Percentiles rank a stretch among this genome's conserved stretches.
phyloP scores from a whole-genome alignment of 2,329 filamentous ascomycete species.

The Metarhizium album region DNA sequence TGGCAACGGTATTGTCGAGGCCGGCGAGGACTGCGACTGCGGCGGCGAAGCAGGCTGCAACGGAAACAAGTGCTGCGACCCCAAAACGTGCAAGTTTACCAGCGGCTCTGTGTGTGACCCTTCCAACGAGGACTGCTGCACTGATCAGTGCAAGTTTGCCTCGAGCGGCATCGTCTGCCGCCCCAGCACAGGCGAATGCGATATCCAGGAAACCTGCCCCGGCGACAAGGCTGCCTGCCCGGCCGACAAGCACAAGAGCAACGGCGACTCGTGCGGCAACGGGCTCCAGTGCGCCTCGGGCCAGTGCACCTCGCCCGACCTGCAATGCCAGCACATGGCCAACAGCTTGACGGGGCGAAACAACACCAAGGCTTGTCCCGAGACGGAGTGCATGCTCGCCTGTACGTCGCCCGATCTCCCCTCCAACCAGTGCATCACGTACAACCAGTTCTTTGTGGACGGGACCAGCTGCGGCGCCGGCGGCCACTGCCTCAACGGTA shows the following conservation, averaged over 20 bases:
- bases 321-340: conserved; percentile 80
- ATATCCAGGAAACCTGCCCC: conserved; percentile 73
- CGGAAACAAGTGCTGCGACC: conserved; percentile 71
- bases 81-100: conserved; percentile 78
- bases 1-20: conserved; percentile 93
- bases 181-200: conserved; percentile 66
- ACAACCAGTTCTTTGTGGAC: conserved; percentile 89
- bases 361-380: conserved; percentile 66
- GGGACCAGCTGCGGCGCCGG: conserved; percentile 76
- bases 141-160: conserved; percentile 53
- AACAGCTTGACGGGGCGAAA: conserved; percentile 63
- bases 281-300: conserved; percentile 76
- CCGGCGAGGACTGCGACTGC: conserved; percentile 92
- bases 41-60: conserved; percentile 65
- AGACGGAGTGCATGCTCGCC: conserved; percentile 57
- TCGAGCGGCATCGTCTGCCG: conserved; percentile 66
- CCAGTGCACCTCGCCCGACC: conserved; percentile 85
- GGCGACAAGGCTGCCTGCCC: conserved; percentile 68
- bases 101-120: conserved; percentile 66
- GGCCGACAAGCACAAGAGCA: conserved; percentile 52
- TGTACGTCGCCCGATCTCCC: conserved; percentile 65
- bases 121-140: conserved; percentile 75
- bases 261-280: conserved; percentile 62
- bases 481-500: conserved; percentile 68
- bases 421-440: conserved; percentile 54